Evolutionary conservation across 352 stramenopile genomes (phyloP), one percentile per base, ranked within the genome.

Genomic region (Plasmopara halstedii): DNA sequence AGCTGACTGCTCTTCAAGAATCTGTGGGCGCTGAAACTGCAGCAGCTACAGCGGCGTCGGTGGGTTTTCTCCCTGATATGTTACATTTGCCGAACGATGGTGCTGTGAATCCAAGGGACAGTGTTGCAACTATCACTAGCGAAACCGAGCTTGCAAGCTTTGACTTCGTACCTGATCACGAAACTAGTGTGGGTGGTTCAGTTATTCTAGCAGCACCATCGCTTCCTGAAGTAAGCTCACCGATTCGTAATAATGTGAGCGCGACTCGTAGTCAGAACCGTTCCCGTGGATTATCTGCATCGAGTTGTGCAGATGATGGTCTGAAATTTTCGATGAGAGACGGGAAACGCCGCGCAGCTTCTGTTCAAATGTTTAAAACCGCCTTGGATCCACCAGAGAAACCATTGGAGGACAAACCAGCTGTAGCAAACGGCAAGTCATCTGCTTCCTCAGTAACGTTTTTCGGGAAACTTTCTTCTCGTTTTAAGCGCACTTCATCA

Each of bases 391-490:
- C 53, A 33, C 10, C 53, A 11, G 46, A 64, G n/a, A 65, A 64
- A 7, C 17, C 27, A 29, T 37, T 36, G 6, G 68, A 82, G 11
- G 66, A 83, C 13, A 73, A 75, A 15, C 11, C 27, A 32, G 19
- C 46, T 32, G 21, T 34, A 25, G 27, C 23, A 36, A 53, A 61
- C 45, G 34, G 47, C 22, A 58, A 70, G 61, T 42, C 58, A 10
- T 48, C 51, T 15, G 74, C 59, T 13, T 49, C 68, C 10, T 82
- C 74, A 6, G 73, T 78, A 19, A 90, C 82, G 46, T 91, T 91
- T 53, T 91, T 91, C 43, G 80, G 80, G 34, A 91, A 91, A 40
- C 64, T 91, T 21, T 88, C 74, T 17, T 84, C 81, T 38, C 72
- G 79, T 56, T 91, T 91, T 55, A 91, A 86, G 48, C 67, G 79